Base-by-base conservation (phyloP, 2,329 filamentous ascomycete species). In the Monosporascus sp. region DNA sequence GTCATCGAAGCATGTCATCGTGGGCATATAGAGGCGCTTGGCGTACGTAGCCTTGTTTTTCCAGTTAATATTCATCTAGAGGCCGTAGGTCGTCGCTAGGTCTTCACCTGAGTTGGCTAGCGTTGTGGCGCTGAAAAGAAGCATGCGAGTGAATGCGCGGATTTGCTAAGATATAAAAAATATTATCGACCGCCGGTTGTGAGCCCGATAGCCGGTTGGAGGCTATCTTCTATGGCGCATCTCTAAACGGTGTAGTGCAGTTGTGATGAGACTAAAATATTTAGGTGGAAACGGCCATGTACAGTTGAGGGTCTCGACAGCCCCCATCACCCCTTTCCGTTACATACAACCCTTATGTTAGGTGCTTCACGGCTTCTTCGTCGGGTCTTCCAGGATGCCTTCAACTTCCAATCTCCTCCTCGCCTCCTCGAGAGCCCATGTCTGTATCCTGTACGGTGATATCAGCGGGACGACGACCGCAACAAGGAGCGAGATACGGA, bases 361-460 rank as follows among this genome's bases (percentile, higher is more conserved):
- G 7, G 22, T 5, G 17, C 20, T 54, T 49, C 48, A 53, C 54
- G 53, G 60, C 71, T 81, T 81, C 76, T 82, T 81, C 71, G 85
- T 79, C 54, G 81, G 87, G 67, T 97, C 93, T 67, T 89, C 84
- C 68, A 97, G 76, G 69, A 97, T 92, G 55, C 94, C 94, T 79
- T 99, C 94, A 56, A 86, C 88, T 78, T 99, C 94, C 81, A 99
- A 85, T 77, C 94, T 83, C 77, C 94, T 84, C 69, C 94, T 84
- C 50, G 94, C 94, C 78, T 99, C 94, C 76, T 99, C 94, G 44
- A 99, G 85, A 58, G 94, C 94, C 94, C 94, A 99, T 52, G 93
- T 97, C 79, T 97, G 94, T 84, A 99, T 97, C 73, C 94, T 99
- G 65, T 56, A 54, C 18, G 50, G 22, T 43, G 18, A 50, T 63